Conservation (phyloP, 148 eudicot genomes). For the Rhododendron simsii region DNA sequence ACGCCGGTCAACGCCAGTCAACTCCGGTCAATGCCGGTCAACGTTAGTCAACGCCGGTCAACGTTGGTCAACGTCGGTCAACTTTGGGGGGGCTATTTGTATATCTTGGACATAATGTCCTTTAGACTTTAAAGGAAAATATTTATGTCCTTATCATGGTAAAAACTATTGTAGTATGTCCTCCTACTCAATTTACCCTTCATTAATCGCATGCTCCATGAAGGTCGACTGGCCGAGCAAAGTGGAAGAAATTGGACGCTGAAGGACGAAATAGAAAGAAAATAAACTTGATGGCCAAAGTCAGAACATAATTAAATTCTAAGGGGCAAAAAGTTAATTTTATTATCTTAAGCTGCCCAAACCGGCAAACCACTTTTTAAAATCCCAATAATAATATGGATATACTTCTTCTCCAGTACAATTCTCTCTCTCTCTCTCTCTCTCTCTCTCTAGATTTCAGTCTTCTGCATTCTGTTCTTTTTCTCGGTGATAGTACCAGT, state of each 20-base stretch:
- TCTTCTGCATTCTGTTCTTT: not conserved
- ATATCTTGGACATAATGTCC: too few species aligned
- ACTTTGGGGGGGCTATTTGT: too few species aligned
- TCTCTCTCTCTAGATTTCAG: not conserved
- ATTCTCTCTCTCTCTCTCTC: not conserved
- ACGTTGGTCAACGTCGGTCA: too few species aligned
- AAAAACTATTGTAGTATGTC: too few species aligned
- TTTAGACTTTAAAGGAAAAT: too few species aligned
- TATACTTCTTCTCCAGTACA: not conserved
- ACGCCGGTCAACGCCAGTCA: too few species aligned
- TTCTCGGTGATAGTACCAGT: not conserved
- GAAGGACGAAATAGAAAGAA: not conserved
- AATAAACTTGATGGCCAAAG: not conserved
- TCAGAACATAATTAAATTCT: not conserved
- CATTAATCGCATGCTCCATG: not conserved
- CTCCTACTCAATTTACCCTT: too few species aligned
- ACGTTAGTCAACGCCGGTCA: too few species aligned
- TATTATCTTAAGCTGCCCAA: not conserved
- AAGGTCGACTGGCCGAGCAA: not conserved
- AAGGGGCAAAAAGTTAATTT: not conserved
- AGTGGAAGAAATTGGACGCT: not conserved
- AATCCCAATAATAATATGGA: not conserved
- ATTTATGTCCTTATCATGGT: too few species aligned
- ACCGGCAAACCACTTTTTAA: not conserved
- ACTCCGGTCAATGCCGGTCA: too few species aligned